phyloP scores from a whole-genome alignment of 202 grass and related monocot genomes.

The Thinopyrum obtusiflorum region DNA sequence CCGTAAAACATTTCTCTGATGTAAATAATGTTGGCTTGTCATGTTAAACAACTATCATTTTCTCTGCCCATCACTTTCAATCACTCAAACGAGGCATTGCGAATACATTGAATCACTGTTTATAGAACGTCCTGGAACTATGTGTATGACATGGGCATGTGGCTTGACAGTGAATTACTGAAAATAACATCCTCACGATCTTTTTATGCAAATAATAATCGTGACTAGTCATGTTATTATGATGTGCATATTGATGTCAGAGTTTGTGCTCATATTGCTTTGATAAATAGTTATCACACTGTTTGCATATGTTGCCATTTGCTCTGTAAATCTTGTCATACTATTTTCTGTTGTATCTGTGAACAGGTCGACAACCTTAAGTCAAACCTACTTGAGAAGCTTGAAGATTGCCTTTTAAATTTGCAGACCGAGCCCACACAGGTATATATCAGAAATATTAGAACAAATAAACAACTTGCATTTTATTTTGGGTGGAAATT shows the following conservation, averaged over 20 bases:
- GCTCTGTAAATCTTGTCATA: conserved; percentile 14
- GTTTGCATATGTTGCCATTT: conserved; percentile 12
- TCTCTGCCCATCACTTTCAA: not conserved
- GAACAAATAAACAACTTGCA: conserved; percentile 19
- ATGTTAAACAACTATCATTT: not conserved
- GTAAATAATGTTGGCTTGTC: not conserved
- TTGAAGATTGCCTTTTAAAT: conserved; percentile 86
- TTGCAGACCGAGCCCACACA: conserved; percentile 71
- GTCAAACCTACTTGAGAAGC: conserved; percentile 86
- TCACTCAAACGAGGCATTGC: not conserved
- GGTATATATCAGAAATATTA: conserved; percentile 41
- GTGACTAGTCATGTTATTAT: not conserved
- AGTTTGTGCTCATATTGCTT: not conserved
- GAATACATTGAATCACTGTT: not conserved
- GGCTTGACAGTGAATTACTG: not conserved
- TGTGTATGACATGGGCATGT: not conserved
- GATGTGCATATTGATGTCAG: not conserved
- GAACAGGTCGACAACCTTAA: conserved; percentile 91
- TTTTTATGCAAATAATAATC: conserved; percentile 5
- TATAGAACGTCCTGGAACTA: conserved; percentile 2
- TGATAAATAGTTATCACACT: conserved; percentile 6
- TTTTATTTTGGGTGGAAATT: conserved; percentile 25
- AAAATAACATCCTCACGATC: not conserved
- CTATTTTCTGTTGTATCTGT: conserved; percentile 28
- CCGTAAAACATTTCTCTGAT: not conserved